Base-by-base conservation (phyloP, 2,329 filamentous ascomycete species). In the Magnaporthiopsis incrustans region DNA sequence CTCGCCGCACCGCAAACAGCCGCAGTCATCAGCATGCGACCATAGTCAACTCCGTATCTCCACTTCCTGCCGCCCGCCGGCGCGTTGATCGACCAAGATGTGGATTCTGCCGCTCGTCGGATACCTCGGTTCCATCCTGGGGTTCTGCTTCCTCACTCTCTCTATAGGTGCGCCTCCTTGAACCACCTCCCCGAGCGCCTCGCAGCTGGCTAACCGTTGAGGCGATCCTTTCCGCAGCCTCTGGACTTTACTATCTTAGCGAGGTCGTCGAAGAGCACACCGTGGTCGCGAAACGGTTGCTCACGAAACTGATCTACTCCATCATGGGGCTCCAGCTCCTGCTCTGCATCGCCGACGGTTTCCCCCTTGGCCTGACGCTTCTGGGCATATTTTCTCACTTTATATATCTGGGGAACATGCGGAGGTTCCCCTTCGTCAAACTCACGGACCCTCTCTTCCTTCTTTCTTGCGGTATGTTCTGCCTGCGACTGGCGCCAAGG, bases 201-300 rank as follows among this genome's bases (percentile, higher is more conserved):
- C 53, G 44, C 53, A 27, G 33, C 18, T 66, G 63, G 60, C 67
- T 72, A 59, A 66, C 62, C 71, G 91, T 95, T 95, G 57, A 97
- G 92, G 25, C 95, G 95, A 56, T 86, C 98, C 32, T 98, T 99
- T 80, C 98, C 98, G 60, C 71, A 91, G 95, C 95, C 56, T 97
- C 92, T n/a, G 95, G 95, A 53, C 87, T 99, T 32, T 99, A 99
- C 80, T 99, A 99, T 76, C 89, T 99, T 63, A 97, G 94, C 30
- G 95, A 99, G 76, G 87, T 98, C 18, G 95, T 99, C 66, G 95
- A 99, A 78, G 95, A 99, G 76, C 94, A 99, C 74, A 97, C 94
- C 4, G 94, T 98, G 14, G 78, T 96, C 67, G 90, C 93, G 15
- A 96, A 96, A 74, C 91, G 89, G 65, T 80, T 97, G n/a, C 82